Evolutionary conservation across 139 green algal genomes (phyloP).

Genomic region (Picochlorum sp.): DNA sequence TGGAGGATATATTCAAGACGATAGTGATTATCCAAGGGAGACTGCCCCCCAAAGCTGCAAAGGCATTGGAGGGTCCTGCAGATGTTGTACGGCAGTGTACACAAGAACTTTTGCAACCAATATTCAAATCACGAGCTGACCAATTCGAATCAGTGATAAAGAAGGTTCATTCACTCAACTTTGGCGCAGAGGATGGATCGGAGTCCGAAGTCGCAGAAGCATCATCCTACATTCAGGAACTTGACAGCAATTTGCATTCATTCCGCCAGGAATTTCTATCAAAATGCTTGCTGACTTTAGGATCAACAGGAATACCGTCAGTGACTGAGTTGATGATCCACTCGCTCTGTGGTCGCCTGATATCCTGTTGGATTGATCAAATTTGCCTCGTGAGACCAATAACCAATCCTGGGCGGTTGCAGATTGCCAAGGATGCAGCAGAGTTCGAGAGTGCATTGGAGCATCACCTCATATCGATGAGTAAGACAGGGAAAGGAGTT

Average conservation of each 20-base stretch:
- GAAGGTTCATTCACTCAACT: constrained; percentile 43
- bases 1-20: constrained; percentile 74
- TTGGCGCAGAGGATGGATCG: constrained; percentile 10
- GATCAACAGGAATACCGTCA: constrained; percentile 15
- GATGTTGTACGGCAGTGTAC: constrained; percentile 34
- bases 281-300: constrained; percentile 38
- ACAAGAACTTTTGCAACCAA: constrained; percentile 51
- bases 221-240: constrained; percentile 60
- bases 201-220: constrained; percentile 30
- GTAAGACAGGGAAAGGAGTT: constrained; percentile 40
- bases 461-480: constrained; percentile 56
- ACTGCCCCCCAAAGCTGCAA: constrained; percentile 37
- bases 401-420: constrained; percentile 49
- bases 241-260: constrained; percentile 42
- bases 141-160: constrained; percentile 41
- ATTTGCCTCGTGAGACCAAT: constrained; percentile 73
- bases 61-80: constrained; percentile 39
- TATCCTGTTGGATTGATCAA: constrained; percentile 86
- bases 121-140: constrained; percentile 63
- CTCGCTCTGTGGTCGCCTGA: constrained; percentile 64
- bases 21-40: constrained; percentile 34
- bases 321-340: constrained; percentile 52
- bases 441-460: constrained; percentile 77
- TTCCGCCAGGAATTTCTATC: constrained; percentile 45
- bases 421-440: constrained; percentile 71